A percentile compares a stretch with the other conserved stretches of the same genome.
These are phyloP conservation scores for Paecilomyces niveus DNA, from an alignment of 2,329 filamentous ascomycete species.

Conservation along the genomic window DNA sequence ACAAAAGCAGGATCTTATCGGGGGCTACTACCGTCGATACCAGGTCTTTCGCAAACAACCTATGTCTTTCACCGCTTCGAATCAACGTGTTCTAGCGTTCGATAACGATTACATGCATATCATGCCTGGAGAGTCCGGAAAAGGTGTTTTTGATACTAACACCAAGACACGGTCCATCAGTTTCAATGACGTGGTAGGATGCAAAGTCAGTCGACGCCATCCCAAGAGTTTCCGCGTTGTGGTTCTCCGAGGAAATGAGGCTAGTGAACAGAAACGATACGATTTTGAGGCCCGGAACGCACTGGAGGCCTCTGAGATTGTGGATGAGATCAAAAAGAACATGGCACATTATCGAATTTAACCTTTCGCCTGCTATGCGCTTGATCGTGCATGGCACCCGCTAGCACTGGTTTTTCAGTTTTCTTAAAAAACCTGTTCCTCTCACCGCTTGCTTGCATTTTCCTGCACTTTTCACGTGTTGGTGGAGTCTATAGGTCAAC, in stretches of 20 bases:
- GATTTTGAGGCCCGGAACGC: slow-evolving; percentile 57
- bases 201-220: slow-evolving; percentile 58
- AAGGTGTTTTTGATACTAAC: slow-evolving; percentile 41
- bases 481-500: background rate
- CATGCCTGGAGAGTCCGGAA: slow-evolving; percentile 51
- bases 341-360: slow-evolving; percentile 40
- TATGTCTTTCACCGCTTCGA: slow-evolving; percentile 56
- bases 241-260: slow-evolving; percentile 54
- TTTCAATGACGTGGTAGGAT: slow-evolving; percentile 57
- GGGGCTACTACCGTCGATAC: slow-evolving; percentile 54
- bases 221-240: slow-evolving; percentile 57
- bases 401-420: background rate
- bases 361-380: slow-evolving; percentile 4
- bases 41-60: slow-evolving; percentile 59
- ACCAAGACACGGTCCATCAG: slow-evolving; percentile 56
- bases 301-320: slow-evolving; percentile 55
- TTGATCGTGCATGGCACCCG: background rate
- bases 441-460: too few species aligned
- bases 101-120: slow-evolving; percentile 62
- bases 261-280: slow-evolving; percentile 58
- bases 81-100: slow-evolving; percentile 54
- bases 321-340: slow-evolving; percentile 56
- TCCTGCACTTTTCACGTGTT: background rate
- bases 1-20: slow-evolving; percentile 41
- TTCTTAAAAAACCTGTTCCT: background rate